Base-by-base conservation (phyloP, 768 basidiomycete species). In the Boletus rubroflammeus region DNA sequence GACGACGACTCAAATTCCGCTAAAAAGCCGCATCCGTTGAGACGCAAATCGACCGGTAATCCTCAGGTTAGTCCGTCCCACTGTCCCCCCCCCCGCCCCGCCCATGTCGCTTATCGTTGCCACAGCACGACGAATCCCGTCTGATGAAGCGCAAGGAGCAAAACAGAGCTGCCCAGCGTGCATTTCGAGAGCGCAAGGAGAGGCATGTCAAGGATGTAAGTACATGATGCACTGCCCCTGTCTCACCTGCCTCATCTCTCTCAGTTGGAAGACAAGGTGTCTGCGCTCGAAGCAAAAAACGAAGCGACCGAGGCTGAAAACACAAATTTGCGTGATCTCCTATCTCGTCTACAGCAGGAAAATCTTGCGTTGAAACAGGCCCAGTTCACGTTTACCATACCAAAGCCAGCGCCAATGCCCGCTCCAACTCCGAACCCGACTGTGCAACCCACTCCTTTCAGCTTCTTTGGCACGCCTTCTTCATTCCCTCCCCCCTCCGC, bases 151-250 rank as follows among this genome's bases (percentile, higher is more conserved):
- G 96, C 58, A 98, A 98, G 74, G 91, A 98, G 63, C 96, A 98
- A 73, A 99, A 99, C 63, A 80, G 96, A 51, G 93, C 94, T 3
- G 96, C 96, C 7, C 97, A 99, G 72, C 85, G 96, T 50, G 96
- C 96, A 1, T 99, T 99, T 77, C 78, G 96, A 51, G 97, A 98
- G 72, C 81, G 96, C 57, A 95, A 98, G 73, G 96, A 99, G 75
- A 93, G 91, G 64, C 94, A 97, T 70, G 92, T 98, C 60, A 93
- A 92, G 68, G 94, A 97, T 68, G 94, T 97, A 66, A 75, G 92
- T 79, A 9, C 26, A 10, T 15, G 1, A 17, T 26, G 7, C 31
- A 40, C 36, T 21, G 13, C 58, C 50, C 60, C 44, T 53, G 40
- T 57, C 58, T 54, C 48, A 21, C 28, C 9, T 14, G 45, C 48